Base-by-base conservation (phyloP, 1,284 basidiomycete genomes). In the Sphaerobolus stellatus region DNA sequence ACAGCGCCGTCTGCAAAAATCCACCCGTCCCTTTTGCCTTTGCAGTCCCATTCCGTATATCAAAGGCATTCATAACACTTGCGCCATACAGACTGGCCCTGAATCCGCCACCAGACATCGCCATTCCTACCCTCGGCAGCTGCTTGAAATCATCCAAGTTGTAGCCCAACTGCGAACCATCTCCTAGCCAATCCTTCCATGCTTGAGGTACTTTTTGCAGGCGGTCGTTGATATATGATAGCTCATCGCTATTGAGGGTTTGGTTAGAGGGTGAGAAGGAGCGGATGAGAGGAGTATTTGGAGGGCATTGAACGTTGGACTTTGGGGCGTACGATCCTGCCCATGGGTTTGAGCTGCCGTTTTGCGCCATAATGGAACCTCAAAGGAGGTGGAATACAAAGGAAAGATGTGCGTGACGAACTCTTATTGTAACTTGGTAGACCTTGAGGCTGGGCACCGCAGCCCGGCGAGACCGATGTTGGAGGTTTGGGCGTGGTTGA, bases 81-180 rank as follows among this genome's bases (percentile, higher is more conserved):
- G 84, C 83, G 4, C 78, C 84, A 56, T 79, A 86, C 57, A 79
- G 76, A 0, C 85, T 81, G 0, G 83, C 76, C 31, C 86, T 73
- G 38, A 80, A 73, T 0, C 84, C 84, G 22, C 80, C 81, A 1
- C 84, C 84, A 36, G 82, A 80, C 9, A 84, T 68, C 7, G 81
- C 82, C 50, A 86, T 71, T 1, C 79, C 85, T 24, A 86, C 66
- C 54, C 72, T 76, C 5, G 84, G 79, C 57, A 77, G 75, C 24
- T 14, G 4, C 13, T 43, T 13, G 20, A 83, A 78, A 0, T 58
- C 57, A 14, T 70, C 64, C 20, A 82, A 45, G 54, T 75, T 70
- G 64, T 86, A 86, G 3, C 83, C 79, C 7, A 84, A 68, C 40
- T 62, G 59, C 2, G 77, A 77, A 13, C 73, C 80, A 57, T 83